phyloP scores from a whole-genome alignment of 441 rosid species.

The Populus hybrid region DNA sequence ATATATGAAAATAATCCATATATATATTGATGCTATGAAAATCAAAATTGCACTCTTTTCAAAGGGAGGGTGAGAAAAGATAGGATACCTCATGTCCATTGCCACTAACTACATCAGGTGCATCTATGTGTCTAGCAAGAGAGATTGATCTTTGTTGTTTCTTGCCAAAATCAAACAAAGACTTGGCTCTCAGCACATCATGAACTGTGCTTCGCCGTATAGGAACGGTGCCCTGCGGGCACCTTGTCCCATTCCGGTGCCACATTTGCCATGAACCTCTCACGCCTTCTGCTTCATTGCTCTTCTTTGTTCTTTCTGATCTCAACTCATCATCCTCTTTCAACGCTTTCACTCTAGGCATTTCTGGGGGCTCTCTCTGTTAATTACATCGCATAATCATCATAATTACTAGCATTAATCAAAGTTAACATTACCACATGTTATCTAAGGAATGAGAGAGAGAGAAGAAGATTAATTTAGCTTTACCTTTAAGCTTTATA shows the following conservation, averaged over 20 bases:
- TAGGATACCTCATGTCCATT: conserved; percentile 84
- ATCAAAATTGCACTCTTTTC: too few relatives aligned
- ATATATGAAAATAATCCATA: too few relatives aligned
- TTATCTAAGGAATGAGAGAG: not conserved
- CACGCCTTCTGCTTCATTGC: conserved; percentile 30
- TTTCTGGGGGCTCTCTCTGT: conserved; percentile 59
- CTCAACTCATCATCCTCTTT: conserved; percentile 34
- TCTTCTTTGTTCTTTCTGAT: conserved; percentile 45
- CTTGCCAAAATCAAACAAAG: conserved; percentile 80
- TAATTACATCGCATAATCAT: not conserved
- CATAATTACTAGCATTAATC: not conserved
- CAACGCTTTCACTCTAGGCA: conserved; percentile 42
- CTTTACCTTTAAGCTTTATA: not conserved
- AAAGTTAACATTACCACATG: not conserved
- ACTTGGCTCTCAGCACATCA: conserved; percentile 85
- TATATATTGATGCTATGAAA: too few relatives aligned
- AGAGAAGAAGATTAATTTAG: not conserved
- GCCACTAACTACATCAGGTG: conserved; percentile 68
- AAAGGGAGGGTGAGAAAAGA: not conserved
- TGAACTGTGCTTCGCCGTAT: conserved; percentile 70
- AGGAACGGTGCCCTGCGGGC: conserved; percentile 77
- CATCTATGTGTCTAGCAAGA: conserved; percentile 44
- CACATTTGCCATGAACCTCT: conserved; percentile 67
- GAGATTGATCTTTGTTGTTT: conserved; percentile 32
- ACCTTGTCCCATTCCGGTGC: conserved; percentile 69